Conservation (phyloP, 1,284 basidiomycete species). For the Hemileccinum hortonii region DNA sequence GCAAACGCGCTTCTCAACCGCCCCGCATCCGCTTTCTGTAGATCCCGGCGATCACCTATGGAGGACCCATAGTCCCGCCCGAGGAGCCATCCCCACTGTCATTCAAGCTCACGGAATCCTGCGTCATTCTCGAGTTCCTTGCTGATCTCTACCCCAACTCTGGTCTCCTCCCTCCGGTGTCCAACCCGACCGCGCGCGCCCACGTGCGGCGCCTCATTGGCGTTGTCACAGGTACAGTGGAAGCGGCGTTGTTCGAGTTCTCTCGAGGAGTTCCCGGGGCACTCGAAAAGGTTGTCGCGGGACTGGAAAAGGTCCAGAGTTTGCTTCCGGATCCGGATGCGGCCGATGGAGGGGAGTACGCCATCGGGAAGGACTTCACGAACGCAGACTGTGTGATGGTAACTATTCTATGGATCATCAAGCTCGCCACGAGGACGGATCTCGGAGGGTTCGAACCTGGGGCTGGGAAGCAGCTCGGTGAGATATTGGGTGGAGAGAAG, state of each 20-base stretch:
- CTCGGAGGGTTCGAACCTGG: no score
- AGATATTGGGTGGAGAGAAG: no score
- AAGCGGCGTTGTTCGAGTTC: not conserved
- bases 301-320: slow-evolving; percentile 32
- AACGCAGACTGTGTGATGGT: not conserved
- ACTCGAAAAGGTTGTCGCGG: slow-evolving; percentile 10
- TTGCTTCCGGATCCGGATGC: slow-evolving; percentile 26
- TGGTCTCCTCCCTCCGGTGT: slow-evolving; percentile 42
- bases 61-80: slow-evolving; percentile 49
- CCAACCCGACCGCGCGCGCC: slow-evolving; percentile 54
- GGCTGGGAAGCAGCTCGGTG: no score
- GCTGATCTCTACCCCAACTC: slow-evolving; percentile 53
- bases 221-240: slow-evolving; percentile 35
- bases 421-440: no score
- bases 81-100: slow-evolving; percentile 59
- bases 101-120: slow-evolving; percentile 59
- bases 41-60: slow-evolving; percentile 59
- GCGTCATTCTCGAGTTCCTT: slow-evolving; percentile 62
- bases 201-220: slow-evolving; percentile 62
- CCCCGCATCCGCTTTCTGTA: slow-evolving; percentile 12
- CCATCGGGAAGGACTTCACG: not conserved
- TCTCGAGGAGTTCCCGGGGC: not conserved
- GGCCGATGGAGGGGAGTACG: not conserved
- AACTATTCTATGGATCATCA: no score
- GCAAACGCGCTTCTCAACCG: not conserved